Base-by-base conservation (phyloP, 306 rosid species). In the Lupinus albus region DNA sequence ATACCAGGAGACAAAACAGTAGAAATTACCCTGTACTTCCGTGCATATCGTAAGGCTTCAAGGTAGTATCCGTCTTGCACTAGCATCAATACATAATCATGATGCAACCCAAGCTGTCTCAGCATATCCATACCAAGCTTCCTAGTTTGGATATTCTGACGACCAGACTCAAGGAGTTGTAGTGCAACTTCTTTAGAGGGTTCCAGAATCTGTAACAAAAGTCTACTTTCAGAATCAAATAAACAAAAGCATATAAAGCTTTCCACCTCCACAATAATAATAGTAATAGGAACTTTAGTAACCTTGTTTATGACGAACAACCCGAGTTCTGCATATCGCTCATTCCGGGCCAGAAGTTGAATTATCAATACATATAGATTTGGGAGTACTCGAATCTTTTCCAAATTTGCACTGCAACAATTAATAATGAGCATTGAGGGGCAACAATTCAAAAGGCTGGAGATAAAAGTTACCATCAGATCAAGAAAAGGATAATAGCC, bases 111-210 rank as follows among this genome's bases (percentile, higher is more conserved):
- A 60, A 93, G 94, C 79, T 82, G 89, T 71, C 97, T 90, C 61
- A 90, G 88, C 99, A 93, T 93, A 79, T 88, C 92, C 53, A 90
- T 85, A 76, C 99, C 99, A 73, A 93, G 81, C 80, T 93, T 93
- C 84, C 97, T 83, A 46, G 84, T 88, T 46, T 76, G 85, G 50
- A 81, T 62, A 73, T 83, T 76, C 79, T 83, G 93, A 50, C 86
- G 89, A 71, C 99, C 96, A 25, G 99, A 88, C 83, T 93, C 94
- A 36, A 88, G 81, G 33, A 93, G 96, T 80, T 93, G 99, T 57
- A 86, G 60, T 15, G 99, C 97, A 72, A 86, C 99, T 84, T 90
- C 97, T 84, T 86, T 89, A 52, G 94, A 90, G 67, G 99, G 95
- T 73, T 93, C 97, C 60, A 88, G 75, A 78, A 93, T 86, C 99